phyloP scores from a whole-genome alignment of 2,329 filamentous ascomycete genomes.

The Xylariomycetidae sp. region DNA sequence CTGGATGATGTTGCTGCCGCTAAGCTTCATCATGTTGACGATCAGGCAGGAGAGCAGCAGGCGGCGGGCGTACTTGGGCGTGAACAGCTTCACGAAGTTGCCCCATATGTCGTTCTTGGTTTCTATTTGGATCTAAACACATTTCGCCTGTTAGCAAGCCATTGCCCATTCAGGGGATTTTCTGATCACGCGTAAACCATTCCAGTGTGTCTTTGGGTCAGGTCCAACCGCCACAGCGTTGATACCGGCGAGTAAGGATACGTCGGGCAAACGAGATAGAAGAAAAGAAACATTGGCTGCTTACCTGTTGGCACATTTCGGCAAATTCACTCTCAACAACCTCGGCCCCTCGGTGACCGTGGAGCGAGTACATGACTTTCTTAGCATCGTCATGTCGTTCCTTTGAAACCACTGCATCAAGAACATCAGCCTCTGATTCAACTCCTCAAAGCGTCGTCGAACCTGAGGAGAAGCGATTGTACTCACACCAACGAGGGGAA shows the following conservation, averaged over 20 bases:
- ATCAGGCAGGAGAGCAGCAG: slow-evolving; percentile 23
- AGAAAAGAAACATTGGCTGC: no score
- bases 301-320: slow-evolving; percentile 22
- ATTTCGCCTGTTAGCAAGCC: no score
- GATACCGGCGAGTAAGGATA: no score
- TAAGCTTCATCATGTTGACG: slow-evolving; percentile 27
- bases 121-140: slow-evolving; percentile 20
- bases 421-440: slow-evolving; percentile 1
- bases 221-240: no score
- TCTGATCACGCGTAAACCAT: no score
- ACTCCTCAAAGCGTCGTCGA: no score
- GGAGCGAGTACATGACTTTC: slow-evolving; percentile 17
- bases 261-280: no score
- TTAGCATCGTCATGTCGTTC: slow-evolving; percentile 22
- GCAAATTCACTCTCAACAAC: slow-evolving; percentile 16
- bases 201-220: no score
- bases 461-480: no score
- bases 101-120: slow-evolving; percentile 8
- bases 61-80: slow-evolving; percentile 22
- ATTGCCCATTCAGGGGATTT: no score
- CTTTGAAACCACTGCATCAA: slow-evolving; percentile 10
- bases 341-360: slow-evolving; percentile 18
- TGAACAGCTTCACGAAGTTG: slow-evolving; percentile 22
- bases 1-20: slow-evolving; percentile 25
- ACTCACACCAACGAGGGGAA: slow-evolving; percentile 23